Conservation (phyloP, 257 asterid species). For the Eucommia ulmoides region DNA sequence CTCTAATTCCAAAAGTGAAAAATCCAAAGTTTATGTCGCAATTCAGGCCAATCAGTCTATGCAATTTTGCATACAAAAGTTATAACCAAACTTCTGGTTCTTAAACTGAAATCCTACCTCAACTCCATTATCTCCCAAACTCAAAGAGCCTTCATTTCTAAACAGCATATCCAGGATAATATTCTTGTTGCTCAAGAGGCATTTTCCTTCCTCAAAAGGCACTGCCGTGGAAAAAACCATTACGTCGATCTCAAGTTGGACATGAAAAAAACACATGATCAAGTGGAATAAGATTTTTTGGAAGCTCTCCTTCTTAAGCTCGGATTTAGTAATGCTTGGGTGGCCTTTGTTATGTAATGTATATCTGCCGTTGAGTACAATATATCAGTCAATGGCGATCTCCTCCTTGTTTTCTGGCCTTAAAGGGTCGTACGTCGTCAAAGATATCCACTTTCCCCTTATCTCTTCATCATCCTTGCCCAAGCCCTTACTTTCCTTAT, state of each 20-base stretch:
- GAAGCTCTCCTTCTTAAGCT: neutral
- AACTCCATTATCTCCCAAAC: neutral
- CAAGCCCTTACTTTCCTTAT: no score
- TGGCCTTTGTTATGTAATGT: neutral
- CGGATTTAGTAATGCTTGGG: neutral
- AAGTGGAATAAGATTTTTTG: neutral
- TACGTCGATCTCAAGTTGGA: neutral
- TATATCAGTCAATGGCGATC: neutral
- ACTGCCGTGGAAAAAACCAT: neutral
- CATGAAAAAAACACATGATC: neutral
- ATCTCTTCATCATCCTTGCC: no score
- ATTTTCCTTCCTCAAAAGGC: neutral
- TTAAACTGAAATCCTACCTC: neutral
- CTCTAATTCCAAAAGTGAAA: neutral
- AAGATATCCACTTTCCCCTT: no score
- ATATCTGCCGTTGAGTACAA: no score
- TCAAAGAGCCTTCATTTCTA: neutral
- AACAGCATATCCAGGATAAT: neutral
- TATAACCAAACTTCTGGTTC: neutral
- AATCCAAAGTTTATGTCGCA: neutral
- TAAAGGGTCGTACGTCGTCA: no score
- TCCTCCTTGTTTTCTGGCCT: neutral
- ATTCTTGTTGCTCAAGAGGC: neutral
- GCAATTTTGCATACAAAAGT: neutral
- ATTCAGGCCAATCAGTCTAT: neutral